Conservation (phyloP, 108 stramenopile genomes). For the Chaetoceros tenuissimus region DNA sequence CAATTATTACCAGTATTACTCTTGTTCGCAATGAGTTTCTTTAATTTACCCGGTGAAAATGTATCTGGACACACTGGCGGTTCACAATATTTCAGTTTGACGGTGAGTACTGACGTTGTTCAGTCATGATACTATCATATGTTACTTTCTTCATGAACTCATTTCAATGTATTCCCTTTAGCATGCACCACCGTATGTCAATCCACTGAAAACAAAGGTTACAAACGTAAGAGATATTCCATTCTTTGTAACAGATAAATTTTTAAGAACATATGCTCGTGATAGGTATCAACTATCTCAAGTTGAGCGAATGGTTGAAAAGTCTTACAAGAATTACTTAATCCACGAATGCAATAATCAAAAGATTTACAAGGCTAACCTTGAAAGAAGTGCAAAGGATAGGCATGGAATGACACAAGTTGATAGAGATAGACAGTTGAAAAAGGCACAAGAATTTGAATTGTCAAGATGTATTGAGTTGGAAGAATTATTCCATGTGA, state of each 20-base stretch:
- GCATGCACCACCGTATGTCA: constrained; percentile 41
- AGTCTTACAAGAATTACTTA: constrained; percentile 64
- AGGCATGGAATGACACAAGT: constrained; percentile 27
- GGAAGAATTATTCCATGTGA: constrained; percentile 69
- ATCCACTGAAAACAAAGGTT: constrained; percentile 58
- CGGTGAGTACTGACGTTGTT: constrained; percentile 29
- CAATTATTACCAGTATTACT: constrained; percentile 70
- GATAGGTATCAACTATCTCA: constrained; percentile 84
- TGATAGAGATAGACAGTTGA: constrained; percentile 32
- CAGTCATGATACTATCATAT: background rate
- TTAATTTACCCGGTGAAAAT: constrained; percentile 33
- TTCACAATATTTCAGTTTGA: constrained; percentile 73
- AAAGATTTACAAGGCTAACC: constrained; percentile 44
- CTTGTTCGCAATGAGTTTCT: constrained; percentile 61
- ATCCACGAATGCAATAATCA: constrained; percentile 76
- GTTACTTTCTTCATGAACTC: background rate
- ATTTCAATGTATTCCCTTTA: background rate
- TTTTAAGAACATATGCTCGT: constrained; percentile 62
- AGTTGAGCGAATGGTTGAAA: constrained; percentile 84
- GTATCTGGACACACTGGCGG: constrained; percentile 31
- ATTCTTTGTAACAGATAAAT: constrained; percentile 76
- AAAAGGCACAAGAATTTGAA: constrained; percentile 50
- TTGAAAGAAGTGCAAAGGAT: constrained; percentile 30
- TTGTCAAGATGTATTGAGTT: constrained; percentile 65
- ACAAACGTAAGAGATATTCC: constrained; percentile 80